Conservation (phyloP, 805 yeast genomes). For the Priceomyces castillae region DNA sequence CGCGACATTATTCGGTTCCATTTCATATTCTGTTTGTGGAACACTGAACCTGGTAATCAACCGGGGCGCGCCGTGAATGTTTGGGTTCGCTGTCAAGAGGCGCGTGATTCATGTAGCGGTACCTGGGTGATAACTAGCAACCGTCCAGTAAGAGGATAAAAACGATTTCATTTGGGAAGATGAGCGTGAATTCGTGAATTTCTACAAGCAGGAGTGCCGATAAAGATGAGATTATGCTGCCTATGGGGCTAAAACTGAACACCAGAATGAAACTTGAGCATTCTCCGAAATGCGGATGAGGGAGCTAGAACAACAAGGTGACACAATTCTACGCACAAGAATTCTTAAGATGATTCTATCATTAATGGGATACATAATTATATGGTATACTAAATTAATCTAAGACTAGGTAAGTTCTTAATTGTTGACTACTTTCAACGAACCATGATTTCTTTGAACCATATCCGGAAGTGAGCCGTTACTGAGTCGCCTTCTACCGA, state of each 20-base stretch:
- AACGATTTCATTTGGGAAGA: too few relatives aligned
- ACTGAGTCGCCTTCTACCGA: slow-evolving; percentile 50
- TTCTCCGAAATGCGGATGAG: too few relatives aligned
- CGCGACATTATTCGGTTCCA: too few relatives aligned
- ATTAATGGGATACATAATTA: background rate
- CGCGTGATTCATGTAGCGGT: background rate
- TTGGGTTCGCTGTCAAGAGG: background rate
- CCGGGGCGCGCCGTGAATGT: background rate
- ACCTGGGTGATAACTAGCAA: background rate
- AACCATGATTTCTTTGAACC: slow-evolving; percentile 41
- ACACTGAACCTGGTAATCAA: too few relatives aligned
- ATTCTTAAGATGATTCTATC: background rate
- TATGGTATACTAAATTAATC: background rate
- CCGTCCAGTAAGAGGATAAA: background rate
- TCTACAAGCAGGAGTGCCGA: too few relatives aligned
- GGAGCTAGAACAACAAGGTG: too few relatives aligned
- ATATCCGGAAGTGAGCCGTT: slow-evolving; percentile 56
- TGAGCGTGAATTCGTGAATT: too few relatives aligned
- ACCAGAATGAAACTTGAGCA: too few relatives aligned
- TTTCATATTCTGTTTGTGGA: too few relatives aligned
- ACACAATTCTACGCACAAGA: too few relatives aligned
- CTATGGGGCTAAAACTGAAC: too few relatives aligned
- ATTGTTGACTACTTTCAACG: slow-evolving; percentile 50
- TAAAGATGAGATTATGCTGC: too few relatives aligned
- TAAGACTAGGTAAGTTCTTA: slow-evolving; percentile 1